Conservation (phyloP, 768 basidiomycete genomes). For the Kwoniella sp. region DNA sequence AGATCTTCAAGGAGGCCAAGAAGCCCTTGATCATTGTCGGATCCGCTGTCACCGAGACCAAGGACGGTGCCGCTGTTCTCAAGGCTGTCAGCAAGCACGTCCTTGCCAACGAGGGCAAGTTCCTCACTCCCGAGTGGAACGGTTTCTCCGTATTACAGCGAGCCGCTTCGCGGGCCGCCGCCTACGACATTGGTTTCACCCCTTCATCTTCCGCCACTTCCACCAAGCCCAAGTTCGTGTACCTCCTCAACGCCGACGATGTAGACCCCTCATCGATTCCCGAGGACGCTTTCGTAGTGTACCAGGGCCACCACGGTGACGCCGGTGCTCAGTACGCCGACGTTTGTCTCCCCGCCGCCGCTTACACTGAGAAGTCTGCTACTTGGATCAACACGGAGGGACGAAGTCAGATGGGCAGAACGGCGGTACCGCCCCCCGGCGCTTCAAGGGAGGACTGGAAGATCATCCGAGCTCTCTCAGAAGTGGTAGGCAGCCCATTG, state of each 20-base stretch:
- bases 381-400: slow-evolving; percentile 99
- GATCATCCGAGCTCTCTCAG: slow-evolving; percentile 88
- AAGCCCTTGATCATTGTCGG: slow-evolving; percentile 92
- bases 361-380: slow-evolving; percentile 86
- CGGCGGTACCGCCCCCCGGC: slow-evolving; percentile 92
- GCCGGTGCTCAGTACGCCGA: slow-evolving; percentile 96
- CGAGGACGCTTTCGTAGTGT: slow-evolving; percentile 90
- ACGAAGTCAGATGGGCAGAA: slow-evolving; percentile 81
- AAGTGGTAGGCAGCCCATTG: slow-evolving; percentile 74
- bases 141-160: slow-evolving; percentile 91
- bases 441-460: slow-evolving; percentile 97
- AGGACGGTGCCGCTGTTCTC: slow-evolving; percentile 77
- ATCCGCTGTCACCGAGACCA: slow-evolving; percentile 78
- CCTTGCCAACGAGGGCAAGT: slow-evolving; percentile 70
- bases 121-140: slow-evolving; percentile 90
- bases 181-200: slow-evolving; percentile 92
- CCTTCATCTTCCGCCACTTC: slow-evolving; percentile 76
- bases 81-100: slow-evolving; percentile 78
- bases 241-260: slow-evolving; percentile 95
- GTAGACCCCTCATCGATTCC: slow-evolving; percentile 85
- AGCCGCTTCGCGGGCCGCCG: slow-evolving; percentile 87
- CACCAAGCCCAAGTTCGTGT: slow-evolving; percentile 88
- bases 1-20: slow-evolving; percentile 86
- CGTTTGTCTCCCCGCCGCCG: slow-evolving; percentile 86
- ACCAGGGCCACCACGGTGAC: slow-evolving; percentile 98